A percentile compares a stretch with the other conserved stretches of the same genome.
These are phyloP conservation scores for Fusarium incarnatum DNA, from an alignment of 2,329 filamentous ascomycete genomes.

Conservation along the genomic window DNA sequence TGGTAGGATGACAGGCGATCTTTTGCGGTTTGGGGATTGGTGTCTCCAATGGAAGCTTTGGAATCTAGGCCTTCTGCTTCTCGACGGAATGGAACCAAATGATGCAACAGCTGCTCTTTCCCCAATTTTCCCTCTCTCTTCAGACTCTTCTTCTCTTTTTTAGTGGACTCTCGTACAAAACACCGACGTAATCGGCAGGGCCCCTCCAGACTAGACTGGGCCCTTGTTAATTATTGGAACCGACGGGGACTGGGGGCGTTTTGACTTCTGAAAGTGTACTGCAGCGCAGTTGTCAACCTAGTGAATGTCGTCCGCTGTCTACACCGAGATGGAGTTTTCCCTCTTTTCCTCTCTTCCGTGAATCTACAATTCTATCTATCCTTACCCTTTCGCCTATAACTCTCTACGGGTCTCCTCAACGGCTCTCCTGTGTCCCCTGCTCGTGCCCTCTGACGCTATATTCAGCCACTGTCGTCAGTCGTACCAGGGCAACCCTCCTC, in stretches of 20 bases:
- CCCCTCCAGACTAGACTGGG: conserved; percentile 19
- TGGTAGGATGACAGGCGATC: conserved; percentile 18
- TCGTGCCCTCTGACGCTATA: conserved; percentile 39
- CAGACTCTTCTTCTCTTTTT: conserved; percentile 14
- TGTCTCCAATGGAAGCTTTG: conserved; percentile 39
- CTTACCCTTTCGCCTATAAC: not conserved
- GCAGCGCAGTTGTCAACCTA: not conserved
- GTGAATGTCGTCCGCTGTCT: not conserved
- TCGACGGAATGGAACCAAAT: conserved; percentile 37
- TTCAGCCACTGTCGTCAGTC: conserved; percentile 47
- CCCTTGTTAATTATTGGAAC: conserved; percentile 11
- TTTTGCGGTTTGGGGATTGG: conserved; percentile 29
- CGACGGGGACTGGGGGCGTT: not conserved
- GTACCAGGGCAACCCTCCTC: conserved; percentile 41
- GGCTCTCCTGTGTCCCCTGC: conserved; percentile 17
- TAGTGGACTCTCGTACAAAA: conserved; percentile 33
- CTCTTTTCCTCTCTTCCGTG: not conserved
- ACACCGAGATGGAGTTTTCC: not conserved
- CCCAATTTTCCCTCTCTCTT: conserved; percentile 25
- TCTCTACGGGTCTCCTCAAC: not conserved
- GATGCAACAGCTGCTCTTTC: conserved; percentile 41
- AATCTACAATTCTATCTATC: not conserved
- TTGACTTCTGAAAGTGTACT: not conserved
- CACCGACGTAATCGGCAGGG: conserved; percentile 41
- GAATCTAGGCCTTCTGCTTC: conserved; percentile 35